phyloP scores from a whole-genome alignment of 2,329 filamentous ascomycete species.

The Curvularia sp. region DNA sequence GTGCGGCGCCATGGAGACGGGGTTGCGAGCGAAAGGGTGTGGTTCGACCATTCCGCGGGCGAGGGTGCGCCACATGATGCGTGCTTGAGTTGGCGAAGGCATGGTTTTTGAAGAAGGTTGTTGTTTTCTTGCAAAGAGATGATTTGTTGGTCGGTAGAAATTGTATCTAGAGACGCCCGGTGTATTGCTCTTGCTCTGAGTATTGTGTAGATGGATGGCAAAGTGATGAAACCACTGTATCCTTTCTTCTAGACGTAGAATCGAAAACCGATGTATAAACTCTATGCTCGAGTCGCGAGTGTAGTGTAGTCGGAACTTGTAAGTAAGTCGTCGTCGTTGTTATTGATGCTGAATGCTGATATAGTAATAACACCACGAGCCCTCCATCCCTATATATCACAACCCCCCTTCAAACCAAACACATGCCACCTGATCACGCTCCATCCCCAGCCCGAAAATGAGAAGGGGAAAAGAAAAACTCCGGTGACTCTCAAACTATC shows the following conservation, averaged over 20 bases:
- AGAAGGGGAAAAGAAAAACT: neutral
- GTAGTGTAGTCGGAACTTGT: too few relatives aligned
- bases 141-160: neutral
- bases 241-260: too few relatives aligned
- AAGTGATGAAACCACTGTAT: neutral
- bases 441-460: neutral
- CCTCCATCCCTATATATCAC: neutral
- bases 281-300: neutral
- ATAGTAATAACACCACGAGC: neutral
- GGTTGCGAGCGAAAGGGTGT: slow-evolving; percentile 47
- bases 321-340: too few relatives aligned
- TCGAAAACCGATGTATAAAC: neutral
- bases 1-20: slow-evolving; percentile 34
- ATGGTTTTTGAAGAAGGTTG: slow-evolving; percentile 25
- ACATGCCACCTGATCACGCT: too few relatives aligned
- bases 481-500: neutral
- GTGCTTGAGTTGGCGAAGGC: slow-evolving; percentile 43
- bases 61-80: slow-evolving; percentile 43
- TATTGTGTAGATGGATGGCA: neutral
- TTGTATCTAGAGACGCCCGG: too few relatives aligned
- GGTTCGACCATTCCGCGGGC: slow-evolving; percentile 46
- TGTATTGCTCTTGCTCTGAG: too few relatives aligned
- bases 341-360: neutral
- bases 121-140: slow-evolving; percentile 7
- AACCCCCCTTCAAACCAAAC: too few relatives aligned